phyloP scores from a whole-genome alignment of 345 rosid genomes.

The Boechera retrofracta region DNA sequence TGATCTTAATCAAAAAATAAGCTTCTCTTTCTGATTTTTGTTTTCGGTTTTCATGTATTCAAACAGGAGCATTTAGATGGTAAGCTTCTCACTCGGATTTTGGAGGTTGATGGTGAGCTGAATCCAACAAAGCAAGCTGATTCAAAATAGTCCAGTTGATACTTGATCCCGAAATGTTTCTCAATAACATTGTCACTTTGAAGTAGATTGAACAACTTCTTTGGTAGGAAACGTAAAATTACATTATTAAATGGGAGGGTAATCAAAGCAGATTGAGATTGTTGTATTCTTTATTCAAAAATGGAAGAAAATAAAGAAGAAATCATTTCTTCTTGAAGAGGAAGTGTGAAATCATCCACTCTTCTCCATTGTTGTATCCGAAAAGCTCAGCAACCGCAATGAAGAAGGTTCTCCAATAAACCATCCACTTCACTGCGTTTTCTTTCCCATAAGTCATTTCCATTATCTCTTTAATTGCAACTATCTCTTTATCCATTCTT shows the following conservation, averaged over 20 bases:
- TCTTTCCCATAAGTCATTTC: constrained; percentile 81
- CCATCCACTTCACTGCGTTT: constrained; percentile 79
- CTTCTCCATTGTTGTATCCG: constrained; percentile 81
- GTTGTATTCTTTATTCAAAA: constrained; percentile 24
- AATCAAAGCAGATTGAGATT: constrained; percentile 22
- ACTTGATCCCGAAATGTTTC: constrained; percentile 31
- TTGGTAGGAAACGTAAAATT: not conserved
- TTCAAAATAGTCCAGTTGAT: constrained; percentile 44
- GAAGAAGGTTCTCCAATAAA: constrained; percentile 89
- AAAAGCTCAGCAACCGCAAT: constrained; percentile 86
- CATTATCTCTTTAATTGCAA: constrained; percentile 65
- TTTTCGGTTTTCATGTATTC: not conserved
- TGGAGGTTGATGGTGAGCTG: constrained; percentile 60
- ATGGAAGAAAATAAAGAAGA: not conserved
- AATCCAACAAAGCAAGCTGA: constrained; percentile 41
- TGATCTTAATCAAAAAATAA: not conserved
- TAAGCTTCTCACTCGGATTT: constrained; percentile 70
- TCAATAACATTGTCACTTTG: constrained; percentile 25
- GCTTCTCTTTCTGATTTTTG: not conserved
- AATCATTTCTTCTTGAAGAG: constrained; percentile 77
- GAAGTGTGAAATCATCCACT: constrained; percentile 86
- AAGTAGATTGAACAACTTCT: constrained; percentile 2
- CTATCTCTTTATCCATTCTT: constrained; percentile 72
- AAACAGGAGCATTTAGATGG: constrained; percentile 76
- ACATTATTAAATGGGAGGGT: not conserved